Conservation (phyloP, 306 rosid genomes). For the Morella rubra region DNA sequence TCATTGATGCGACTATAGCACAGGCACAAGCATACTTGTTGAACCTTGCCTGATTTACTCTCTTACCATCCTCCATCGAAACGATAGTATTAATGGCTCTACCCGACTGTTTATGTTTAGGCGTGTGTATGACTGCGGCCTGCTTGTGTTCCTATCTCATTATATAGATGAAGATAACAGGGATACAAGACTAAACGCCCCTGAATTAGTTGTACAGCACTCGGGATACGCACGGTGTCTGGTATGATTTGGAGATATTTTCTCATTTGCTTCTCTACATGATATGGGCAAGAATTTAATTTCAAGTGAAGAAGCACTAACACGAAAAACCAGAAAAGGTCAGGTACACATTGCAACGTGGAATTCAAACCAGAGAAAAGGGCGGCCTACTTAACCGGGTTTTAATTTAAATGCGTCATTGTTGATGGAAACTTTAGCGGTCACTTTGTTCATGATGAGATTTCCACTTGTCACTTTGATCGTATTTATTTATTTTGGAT, state of each 20-base stretch:
- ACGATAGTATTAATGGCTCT: not conserved
- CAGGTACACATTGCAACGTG: no score
- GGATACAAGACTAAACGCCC: not conserved
- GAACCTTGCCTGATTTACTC: constrained; percentile 23
- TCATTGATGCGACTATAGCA: constrained; percentile 49
- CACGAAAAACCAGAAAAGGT: not conserved
- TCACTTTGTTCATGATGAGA: not conserved
- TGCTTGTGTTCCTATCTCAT: not conserved
- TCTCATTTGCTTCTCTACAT: not conserved
- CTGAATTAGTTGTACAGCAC: not conserved
- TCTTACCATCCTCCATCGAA: constrained; percentile 18
- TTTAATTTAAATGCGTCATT: not conserved
- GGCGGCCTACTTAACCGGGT: not conserved
- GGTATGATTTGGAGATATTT: not conserved
- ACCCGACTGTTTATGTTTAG: not conserved
- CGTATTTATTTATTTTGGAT: not conserved
- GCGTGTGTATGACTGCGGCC: not conserved
- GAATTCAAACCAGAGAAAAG: not conserved
- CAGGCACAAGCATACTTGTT: constrained; percentile 61
- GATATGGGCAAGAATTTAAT: not conserved
- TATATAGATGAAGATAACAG: not conserved
- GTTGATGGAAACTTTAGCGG: not conserved
- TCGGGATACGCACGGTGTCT: not conserved
- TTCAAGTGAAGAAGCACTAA: not conserved
- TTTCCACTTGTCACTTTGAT: not conserved